Evolutionary conservation across 176 grass and related monocot species (phyloP), one percentile per base, ranked within the genome.

Genomic region (Ampelocalamus luodianensis): DNA sequence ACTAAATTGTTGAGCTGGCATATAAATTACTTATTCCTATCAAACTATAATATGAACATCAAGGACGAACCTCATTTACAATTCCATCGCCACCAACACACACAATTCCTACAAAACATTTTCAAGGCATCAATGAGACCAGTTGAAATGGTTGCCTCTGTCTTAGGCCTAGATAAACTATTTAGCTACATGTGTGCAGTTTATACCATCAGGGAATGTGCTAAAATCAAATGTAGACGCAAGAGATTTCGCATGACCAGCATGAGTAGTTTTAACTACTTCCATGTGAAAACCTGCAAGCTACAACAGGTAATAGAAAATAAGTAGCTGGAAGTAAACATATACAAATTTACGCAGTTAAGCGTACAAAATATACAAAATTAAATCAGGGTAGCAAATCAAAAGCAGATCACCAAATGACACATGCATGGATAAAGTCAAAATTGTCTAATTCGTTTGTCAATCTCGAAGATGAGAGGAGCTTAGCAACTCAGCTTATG

Each of bases 241-340:
- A 72, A 99, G 89, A 80, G 75, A 89, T 92, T 90, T 96, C 79
- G 93, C 93, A 63, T 99, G 96, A 60, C 96, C 96, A 67, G 96
- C 96, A 86, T 90, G 91, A 78, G 85, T 90, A 29, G 96, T 99
- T 79, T 96, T 96, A 81, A 99, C 91, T 48, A 99, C 84, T 89
- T 96, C 96, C 91, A 99, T 94, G 64, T 94, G 91, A 87, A 99
- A 96, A 78, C 96, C 96, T 85, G 96, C 96, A 83, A 99, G 93
- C 96, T 99, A 82, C 86, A 73, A 55, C 76, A 86, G 58, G 69
- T 68, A 54, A 75, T 24, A 55, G 34, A 32, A 37, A 62, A 83
- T 84, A 58, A 85, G 37, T 23, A 56, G 37, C 46, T 17, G 26
- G 61, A 78, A 65, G 32, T 55, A 78, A 75, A 3, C 53, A 53